These are phyloP conservation scores for Auricularia heimuer DNA, from an alignment of 768 basidiomycete genomes.

Conservation along the genomic window DNA sequence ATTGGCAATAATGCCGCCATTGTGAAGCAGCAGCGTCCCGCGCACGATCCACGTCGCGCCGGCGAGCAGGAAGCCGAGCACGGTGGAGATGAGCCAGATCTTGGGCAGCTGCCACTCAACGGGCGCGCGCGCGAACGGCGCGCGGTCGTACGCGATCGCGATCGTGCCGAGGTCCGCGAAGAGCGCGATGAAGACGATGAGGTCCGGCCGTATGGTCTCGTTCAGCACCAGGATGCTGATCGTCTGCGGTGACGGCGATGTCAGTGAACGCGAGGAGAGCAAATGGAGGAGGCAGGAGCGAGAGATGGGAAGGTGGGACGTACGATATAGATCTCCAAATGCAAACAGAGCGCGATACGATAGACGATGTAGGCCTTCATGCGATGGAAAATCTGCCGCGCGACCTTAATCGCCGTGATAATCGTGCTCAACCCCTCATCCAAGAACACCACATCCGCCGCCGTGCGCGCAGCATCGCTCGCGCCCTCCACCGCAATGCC, in stretches of 20 bases:
- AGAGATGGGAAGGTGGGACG: not conserved
- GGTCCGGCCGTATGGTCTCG: conserved; percentile 37
- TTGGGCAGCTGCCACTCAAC: conserved; percentile 43
- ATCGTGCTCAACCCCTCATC: conserved; percentile 34
- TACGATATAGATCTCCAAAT: conserved; percentile 36
- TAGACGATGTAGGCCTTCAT: conserved; percentile 33
- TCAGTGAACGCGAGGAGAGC: not conserved
- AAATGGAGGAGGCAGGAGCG: not conserved
- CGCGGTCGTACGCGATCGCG: conserved; percentile 39
- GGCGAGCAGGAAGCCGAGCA: conserved; percentile 30
- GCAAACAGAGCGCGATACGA: conserved; percentile 39
- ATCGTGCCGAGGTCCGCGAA: conserved; percentile 31
- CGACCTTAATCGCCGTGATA: conserved; percentile 38
- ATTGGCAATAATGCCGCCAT: conserved; percentile 36
- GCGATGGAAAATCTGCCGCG: conserved; percentile 41
- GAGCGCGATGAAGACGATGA: conserved; percentile 8
- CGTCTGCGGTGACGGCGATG: conserved; percentile 12
- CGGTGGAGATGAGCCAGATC: conserved; percentile 37
- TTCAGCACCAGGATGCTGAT: conserved; percentile 36
- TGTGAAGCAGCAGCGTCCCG: conserved; percentile 29
- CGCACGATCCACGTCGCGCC: conserved; percentile 38
- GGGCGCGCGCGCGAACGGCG: conserved; percentile 28
- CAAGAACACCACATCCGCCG: conserved; percentile 39
- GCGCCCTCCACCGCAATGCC: conserved; percentile 36
- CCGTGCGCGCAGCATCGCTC: conserved; percentile 31